A percentile compares a stretch with the other conserved stretches of the same genome.
These are phyloP conservation scores for Elaeis oleifera DNA, from an alignment of 202 grass and related monocot species.

Conservation along the genomic window DNA sequence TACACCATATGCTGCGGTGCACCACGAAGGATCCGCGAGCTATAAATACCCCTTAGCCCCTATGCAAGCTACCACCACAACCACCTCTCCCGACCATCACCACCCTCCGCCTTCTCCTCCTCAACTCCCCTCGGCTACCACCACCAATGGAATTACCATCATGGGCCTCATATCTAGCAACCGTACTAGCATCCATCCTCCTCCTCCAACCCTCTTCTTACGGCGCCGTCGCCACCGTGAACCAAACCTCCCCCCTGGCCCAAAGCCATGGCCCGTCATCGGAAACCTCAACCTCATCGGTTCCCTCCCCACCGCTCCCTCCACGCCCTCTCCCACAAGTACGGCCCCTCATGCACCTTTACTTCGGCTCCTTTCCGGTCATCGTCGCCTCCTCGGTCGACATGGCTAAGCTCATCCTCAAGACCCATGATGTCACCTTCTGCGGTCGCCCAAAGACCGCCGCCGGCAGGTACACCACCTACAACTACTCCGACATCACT, in stretches of 20 bases:
- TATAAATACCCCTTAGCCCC: no score
- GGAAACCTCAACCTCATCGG: constrained; percentile 79
- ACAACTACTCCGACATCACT: constrained; percentile 79
- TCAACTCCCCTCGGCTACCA: no score
- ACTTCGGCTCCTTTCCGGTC: constrained; percentile 67
- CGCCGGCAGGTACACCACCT: constrained; percentile 78
- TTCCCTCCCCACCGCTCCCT: constrained; percentile 67
- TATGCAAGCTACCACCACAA: no score
- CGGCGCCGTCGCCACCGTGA: not conserved
- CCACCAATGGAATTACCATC: constrained; percentile 47
- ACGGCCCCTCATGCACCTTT: constrained; percentile 59
- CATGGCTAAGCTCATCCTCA: constrained; percentile 79
- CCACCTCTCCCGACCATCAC: no score
- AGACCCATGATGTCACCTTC: constrained; percentile 71
- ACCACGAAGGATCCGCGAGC: no score
- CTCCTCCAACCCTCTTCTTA: constrained; percentile 35
- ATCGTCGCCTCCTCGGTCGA: constrained; percentile 71
- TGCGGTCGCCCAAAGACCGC: constrained; percentile 54
- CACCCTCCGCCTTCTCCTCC: no score
- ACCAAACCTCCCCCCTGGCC: constrained; percentile 68
- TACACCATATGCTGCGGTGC: no score
- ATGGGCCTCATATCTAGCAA: constrained; percentile 38
- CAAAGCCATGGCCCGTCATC: constrained; percentile 69
- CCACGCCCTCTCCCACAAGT: constrained; percentile 48
- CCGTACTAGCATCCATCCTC: constrained; percentile 37